A percentile compares a stretch with the other conserved stretches of the same genome.
Conservation (phyloP, 2,329 filamentous ascomycete genomes). For the Cladosporium sp. region DNA sequence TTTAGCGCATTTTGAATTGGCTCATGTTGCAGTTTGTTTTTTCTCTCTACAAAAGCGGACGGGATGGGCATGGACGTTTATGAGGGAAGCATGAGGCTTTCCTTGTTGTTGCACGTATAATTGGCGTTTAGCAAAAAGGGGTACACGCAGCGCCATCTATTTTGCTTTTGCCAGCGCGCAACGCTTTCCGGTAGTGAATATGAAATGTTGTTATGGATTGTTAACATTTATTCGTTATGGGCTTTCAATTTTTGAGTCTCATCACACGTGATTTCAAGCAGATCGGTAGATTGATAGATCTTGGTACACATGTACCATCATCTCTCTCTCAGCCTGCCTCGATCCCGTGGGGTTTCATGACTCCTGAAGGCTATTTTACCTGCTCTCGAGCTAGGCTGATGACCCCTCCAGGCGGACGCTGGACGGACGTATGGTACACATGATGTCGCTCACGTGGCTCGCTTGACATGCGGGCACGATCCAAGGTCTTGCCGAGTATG, state of each 20-base stretch:
- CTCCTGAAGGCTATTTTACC: too few species aligned
- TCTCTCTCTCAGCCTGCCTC: too few species aligned
- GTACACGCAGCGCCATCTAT: not conserved
- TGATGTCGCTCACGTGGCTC: conserved; percentile 6
- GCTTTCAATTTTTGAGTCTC: not conserved
- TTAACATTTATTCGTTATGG: not conserved
- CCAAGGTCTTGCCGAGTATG: too few species aligned
- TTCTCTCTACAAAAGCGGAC: not conserved
- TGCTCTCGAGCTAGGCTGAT: too few species aligned
- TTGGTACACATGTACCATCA: too few species aligned
- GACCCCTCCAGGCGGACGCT: too few species aligned
- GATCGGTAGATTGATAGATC: too few species aligned
- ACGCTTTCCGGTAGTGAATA: not conserved
- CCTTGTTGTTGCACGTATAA: not conserved
- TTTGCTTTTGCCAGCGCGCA: too few species aligned
- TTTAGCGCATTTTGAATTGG: not conserved
- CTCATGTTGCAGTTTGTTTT: too few species aligned
- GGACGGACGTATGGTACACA: conserved; percentile 1
- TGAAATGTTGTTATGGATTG: too few species aligned
- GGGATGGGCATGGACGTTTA: not conserved
- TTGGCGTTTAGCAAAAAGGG: not conserved
- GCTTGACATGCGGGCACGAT: conserved; percentile 7
- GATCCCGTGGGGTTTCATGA: too few species aligned
- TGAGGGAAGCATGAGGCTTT: too few species aligned
- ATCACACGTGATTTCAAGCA: not conserved